Conservation (phyloP, 495 filamentous ascomycete species). For the Hyphodiscus hymeniophilus region DNA sequence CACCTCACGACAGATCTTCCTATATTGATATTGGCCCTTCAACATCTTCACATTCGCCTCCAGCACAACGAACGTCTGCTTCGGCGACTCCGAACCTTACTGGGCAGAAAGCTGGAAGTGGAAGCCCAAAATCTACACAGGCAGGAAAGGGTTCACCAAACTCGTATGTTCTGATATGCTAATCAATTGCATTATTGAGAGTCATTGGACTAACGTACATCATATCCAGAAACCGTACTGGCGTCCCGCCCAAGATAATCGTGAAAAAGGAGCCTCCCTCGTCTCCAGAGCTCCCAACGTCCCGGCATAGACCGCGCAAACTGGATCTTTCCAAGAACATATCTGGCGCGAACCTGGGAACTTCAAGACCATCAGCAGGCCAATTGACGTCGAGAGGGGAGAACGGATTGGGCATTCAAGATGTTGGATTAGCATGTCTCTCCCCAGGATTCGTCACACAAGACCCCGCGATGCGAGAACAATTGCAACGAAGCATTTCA, state of each 20-base stretch:
- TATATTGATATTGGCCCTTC: conserved; percentile 32
- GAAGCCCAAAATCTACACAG: conserved; percentile 35
- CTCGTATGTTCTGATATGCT: conserved; percentile 31
- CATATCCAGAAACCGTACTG: conserved; percentile 39
- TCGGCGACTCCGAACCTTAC: conserved; percentile 33
- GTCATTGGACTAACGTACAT: conserved; percentile 12
- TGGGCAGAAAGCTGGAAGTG: conserved; percentile 38
- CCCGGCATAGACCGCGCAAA: conserved; percentile 77
- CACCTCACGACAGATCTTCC: conserved; percentile 47
- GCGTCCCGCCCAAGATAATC: conserved; percentile 65
- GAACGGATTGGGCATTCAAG: conserved; percentile 69
- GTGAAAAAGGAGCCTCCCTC: conserved; percentile 95
- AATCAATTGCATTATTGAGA: conserved; percentile 2
- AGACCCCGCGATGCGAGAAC: conserved; percentile 93
- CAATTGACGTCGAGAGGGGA: conserved; percentile 62
- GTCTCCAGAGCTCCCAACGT: conserved; percentile 67
- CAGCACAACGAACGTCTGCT: conserved; percentile 27
- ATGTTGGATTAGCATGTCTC: conserved; percentile 88
- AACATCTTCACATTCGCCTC: conserved; percentile 33
- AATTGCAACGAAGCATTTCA: conserved; percentile 86
- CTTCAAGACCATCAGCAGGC: conserved; percentile 57
- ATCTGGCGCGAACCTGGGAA: conserved; percentile 40
- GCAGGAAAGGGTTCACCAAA: conserved; percentile 33
- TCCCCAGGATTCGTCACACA: conserved; percentile 94
- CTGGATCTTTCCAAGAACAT: conserved; percentile 80